These are phyloP conservation scores for Suhomyces sp. DNA, from an alignment of 805 yeast species.

Conservation along the genomic window DNA sequence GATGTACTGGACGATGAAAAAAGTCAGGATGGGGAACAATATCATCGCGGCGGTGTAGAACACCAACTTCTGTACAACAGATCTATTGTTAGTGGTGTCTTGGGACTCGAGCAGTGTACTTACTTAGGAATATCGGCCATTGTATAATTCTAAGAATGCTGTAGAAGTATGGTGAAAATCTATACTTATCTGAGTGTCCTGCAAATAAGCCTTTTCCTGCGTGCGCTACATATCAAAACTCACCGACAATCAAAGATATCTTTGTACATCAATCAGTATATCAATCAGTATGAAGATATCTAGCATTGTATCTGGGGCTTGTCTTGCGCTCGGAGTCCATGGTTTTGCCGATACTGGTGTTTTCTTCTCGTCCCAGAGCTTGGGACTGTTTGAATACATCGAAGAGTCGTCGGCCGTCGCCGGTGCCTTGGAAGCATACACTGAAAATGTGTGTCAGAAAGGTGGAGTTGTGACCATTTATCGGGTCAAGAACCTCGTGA, in stretches of 20 bases:
- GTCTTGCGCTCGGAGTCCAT: constrained; percentile 11
- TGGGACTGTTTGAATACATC: constrained; percentile 18
- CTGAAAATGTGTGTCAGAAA: constrained; percentile 17
- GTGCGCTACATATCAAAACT: neutral
- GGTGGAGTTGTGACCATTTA: constrained; percentile 20
- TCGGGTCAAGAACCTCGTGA: constrained; percentile 21
- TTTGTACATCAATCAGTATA: neutral
- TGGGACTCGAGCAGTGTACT: constrained; percentile 1
- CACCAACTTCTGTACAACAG: constrained; percentile 65
- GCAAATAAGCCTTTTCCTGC: neutral
- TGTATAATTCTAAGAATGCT: neutral
- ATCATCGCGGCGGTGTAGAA: constrained; percentile 78
- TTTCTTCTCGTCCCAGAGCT: constrained; percentile 16
- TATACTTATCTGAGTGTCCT: neutral
- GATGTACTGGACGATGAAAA: constrained; percentile 52
- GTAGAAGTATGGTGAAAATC: neutral
- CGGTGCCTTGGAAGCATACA: constrained; percentile 13
- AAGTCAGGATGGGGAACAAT: constrained; percentile 58
- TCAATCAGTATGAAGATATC: constrained; percentile 8
- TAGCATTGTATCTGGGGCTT: constrained; percentile 6
- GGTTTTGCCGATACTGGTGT: constrained; percentile 25
- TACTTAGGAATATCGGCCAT: constrained; percentile 14
- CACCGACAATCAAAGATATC: neutral
- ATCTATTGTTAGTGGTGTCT: constrained; percentile 30
- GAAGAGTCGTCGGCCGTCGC: constrained; percentile 19